Base-by-base conservation (phyloP, 2,329 filamentous ascomycete species). In the Trichophyton simii region DNA sequence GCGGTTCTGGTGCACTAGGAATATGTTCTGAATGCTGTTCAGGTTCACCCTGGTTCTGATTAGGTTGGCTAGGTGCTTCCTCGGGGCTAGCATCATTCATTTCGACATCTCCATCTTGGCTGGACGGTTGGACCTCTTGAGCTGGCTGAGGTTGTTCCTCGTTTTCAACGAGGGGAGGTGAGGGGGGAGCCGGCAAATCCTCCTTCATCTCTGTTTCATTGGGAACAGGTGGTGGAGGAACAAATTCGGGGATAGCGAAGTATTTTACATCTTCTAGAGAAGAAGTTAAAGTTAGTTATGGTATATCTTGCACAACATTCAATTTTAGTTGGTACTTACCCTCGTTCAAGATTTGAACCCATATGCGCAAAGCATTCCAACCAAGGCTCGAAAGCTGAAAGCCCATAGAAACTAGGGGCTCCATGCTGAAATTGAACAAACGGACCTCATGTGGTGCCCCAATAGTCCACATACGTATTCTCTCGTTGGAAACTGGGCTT, bases 391-490 rank as follows among this genome's bases (percentile, higher is more conserved):
- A 20, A 9, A 55, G n/a, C 52, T 36, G 52, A 7, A 28, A 55
- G n/a, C 31, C 28, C 31, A 55, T 34, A 15, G 28, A 36, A 7
- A 34, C 28, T 15, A 55, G n/a, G 2, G 52, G 52, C 15, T 34
- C 31, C 52, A 55, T 55, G 13, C 52, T 55, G n/a, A 55, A 55
- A 8, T 36, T 55, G 31, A 55, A 55, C 28, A 36, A 28, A 36
- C 52, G 52, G n/a, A 36, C 31, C 15, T 55, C 52, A 36, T 55
- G 18, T 11, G 52, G 52, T 31, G n/a, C 52, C 3, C 52, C 52
- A 20, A 55, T 20, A 55, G 52, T 69, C 75, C 75, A 77, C 20
- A 77, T 67, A 42, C 74, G 75, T 52, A 76, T 68, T 54, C 71
- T 67, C 59, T 76, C 72, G 1, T 72, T 67, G 9, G 63, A 64